Evolutionary conservation across 352 stramenopile species (phyloP), one percentile per base, ranked within the genome.

Genomic region (Phytophthora aleatoria): DNA sequence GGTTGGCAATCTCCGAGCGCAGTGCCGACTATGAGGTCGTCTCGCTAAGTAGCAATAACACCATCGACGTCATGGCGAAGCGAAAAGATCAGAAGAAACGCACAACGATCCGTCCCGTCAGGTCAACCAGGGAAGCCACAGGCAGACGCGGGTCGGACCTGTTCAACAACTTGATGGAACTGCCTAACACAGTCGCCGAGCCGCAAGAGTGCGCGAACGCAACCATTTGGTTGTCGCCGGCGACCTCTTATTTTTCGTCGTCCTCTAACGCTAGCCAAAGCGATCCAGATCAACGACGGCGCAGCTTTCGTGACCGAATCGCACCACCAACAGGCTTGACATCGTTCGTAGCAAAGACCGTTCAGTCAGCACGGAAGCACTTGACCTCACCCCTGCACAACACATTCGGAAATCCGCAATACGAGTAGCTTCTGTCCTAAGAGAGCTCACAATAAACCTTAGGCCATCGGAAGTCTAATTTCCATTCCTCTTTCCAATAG

Each of bases 161-260:
- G 31, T 89, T 88, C 48, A 77, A 74, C 15, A 85, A 86, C 57
- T 69, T 90, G 42, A 79, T 87, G 73, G 76, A 83, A 49, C 65
- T 92, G 36, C 77, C 79, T 36, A 89, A 90, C 58, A 55, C 58
- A 26, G 68, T 89, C 5, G 56, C 47, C 15, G 73, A 84, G 9
- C 50, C 47, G 3, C 61, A 54, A 13, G 58, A 77, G 20, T 44
- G 42, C 12, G 47, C 57, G 13, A 67, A 51, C 26, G 57, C 57
- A 31, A 67, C 61, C 9, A 64, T 65, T 54, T 65, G 55, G 58
- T 35, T 61, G 44, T 66, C 69, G 2, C 43, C 65, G 2, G 24
- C 60, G 41, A 15, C 56, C 7, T 57, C 51, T 1, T 71, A 65
- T 47, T 72, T 66, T 47, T 63, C 62, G 1, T 53, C 56, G 20